phyloP scores from a whole-genome alignment of 1,284 basidiomycete genomes.

The Gomphus sp. region DNA sequence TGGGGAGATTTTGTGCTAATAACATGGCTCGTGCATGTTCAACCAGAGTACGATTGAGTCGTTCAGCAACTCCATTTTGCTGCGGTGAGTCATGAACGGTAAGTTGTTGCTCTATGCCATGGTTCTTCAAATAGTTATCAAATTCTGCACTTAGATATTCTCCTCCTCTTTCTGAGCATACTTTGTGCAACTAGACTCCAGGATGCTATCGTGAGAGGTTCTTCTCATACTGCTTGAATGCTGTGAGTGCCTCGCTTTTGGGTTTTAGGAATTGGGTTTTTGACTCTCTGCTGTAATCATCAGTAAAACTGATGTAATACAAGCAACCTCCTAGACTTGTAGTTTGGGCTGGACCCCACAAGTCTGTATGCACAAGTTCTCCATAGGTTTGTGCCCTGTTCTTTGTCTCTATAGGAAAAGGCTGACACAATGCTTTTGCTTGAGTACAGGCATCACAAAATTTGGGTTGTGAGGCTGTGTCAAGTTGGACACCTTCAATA shows the following conservation, averaged over 20 bases:
- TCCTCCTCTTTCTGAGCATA: conserved; percentile 28
- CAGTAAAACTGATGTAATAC: conserved; percentile 20
- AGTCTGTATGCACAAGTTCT: conserved; percentile 16
- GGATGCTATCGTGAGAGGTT: conserved; percentile 11
- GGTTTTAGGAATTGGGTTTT: conserved; percentile 15
- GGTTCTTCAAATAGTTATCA: conserved; percentile 11
- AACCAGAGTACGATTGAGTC: conserved; percentile 22
- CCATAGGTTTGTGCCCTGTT: conserved; percentile 15
- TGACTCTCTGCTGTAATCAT: conserved; percentile 16
- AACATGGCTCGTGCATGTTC: conserved; percentile 22
- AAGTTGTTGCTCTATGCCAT: conserved; percentile 21
- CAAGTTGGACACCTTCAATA: conserved; percentile 22
- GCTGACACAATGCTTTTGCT: conserved; percentile 22
- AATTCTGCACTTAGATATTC: conserved; percentile 26
- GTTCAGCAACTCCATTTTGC: conserved; percentile 27
- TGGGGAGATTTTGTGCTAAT: conserved; percentile 17
- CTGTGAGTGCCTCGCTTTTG: conserved; percentile 18
- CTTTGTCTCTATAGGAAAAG: conserved; percentile 14
- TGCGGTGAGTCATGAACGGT: conserved; percentile 26
- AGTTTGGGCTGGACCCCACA: not conserved
- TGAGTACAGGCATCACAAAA: conserved; percentile 27
- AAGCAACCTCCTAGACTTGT: conserved; percentile 12
- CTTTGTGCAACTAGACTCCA: conserved; percentile 20
- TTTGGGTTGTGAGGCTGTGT: conserved; percentile 15
- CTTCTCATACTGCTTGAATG: conserved; percentile 18